These are phyloP conservation scores for Dryas integrifolia DNA, from an alignment of 331 rosid species.

Conservation along the genomic window DNA sequence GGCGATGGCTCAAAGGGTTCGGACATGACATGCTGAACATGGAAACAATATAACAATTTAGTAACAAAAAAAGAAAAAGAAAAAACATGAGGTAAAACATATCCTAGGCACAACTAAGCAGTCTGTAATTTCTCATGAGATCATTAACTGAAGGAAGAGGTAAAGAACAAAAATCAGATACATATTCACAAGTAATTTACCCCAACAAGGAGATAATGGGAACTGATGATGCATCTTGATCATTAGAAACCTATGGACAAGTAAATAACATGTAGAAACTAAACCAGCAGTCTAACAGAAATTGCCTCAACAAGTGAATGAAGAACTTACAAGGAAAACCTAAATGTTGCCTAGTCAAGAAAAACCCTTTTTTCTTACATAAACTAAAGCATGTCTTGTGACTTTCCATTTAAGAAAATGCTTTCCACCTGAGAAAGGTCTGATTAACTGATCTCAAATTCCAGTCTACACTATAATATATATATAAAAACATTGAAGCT, in stretches of 20 bases:
- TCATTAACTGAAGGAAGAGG: not conserved
- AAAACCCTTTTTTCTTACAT: not conserved
- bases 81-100: constrained; percentile 2
- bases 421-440: not conserved
- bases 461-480: not conserved
- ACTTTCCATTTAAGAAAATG: not conserved
- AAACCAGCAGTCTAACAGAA: not conserved
- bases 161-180: not conserved
- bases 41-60: constrained; percentile 19
- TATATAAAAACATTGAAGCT: not conserved
- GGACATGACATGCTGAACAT: constrained; percentile 73
- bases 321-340: not conserved
- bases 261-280: not conserved
- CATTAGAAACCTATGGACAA: not conserved
- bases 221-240: no score
- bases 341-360: not conserved
- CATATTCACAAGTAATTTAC: not conserved
- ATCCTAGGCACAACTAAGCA: not conserved
- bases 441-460: not conserved
- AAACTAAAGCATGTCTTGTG: not conserved
- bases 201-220: no score
- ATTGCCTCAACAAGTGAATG: not conserved
- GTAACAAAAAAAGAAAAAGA: constrained; percentile 9
- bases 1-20: constrained; percentile 94
- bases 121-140: not conserved